phyloP scores from a whole-genome alignment of 139 green algal species.

The Chlamydomonas eustigma region DNA sequence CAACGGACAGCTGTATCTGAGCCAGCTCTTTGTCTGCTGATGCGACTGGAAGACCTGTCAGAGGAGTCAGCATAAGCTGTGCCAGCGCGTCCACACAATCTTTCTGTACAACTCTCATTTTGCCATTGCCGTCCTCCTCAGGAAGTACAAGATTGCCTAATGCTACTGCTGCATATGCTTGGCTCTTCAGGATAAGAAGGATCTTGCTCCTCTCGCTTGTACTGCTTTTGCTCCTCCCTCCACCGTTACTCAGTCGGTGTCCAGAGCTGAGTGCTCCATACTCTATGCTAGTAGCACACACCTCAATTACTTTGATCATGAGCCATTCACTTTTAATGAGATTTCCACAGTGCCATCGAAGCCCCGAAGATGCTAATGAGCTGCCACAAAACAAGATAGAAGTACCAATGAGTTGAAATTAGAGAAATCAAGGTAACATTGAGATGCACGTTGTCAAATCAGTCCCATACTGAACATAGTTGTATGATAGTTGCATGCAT shows the following conservation, averaged over 20 bases:
- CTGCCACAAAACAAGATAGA: background rate
- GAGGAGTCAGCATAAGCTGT: background rate
- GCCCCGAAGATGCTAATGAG: background rate
- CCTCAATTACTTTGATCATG: background rate
- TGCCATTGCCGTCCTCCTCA: background rate
- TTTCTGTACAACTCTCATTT: background rate
- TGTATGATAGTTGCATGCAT: background rate
- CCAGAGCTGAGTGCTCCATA: no score
- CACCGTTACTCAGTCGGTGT: no score
- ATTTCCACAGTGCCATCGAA: background rate
- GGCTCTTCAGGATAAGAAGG: background rate
- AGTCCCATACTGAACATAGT: background rate
- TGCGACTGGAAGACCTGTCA: background rate
- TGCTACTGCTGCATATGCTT: background rate
- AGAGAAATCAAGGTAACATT: background rate
- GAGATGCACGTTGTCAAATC: background rate
- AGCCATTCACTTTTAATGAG: background rate
- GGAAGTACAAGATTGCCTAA: background rate
- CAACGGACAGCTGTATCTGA: background rate
- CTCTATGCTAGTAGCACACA: no score
- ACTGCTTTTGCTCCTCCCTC: background rate
- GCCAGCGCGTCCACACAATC: background rate
- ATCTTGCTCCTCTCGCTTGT: background rate
- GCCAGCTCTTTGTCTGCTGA: background rate
- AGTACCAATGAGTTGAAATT: background rate